Conservation (phyloP, 495 filamentous ascomycete genomes). For the Polyplosphaeria fusca region DNA sequence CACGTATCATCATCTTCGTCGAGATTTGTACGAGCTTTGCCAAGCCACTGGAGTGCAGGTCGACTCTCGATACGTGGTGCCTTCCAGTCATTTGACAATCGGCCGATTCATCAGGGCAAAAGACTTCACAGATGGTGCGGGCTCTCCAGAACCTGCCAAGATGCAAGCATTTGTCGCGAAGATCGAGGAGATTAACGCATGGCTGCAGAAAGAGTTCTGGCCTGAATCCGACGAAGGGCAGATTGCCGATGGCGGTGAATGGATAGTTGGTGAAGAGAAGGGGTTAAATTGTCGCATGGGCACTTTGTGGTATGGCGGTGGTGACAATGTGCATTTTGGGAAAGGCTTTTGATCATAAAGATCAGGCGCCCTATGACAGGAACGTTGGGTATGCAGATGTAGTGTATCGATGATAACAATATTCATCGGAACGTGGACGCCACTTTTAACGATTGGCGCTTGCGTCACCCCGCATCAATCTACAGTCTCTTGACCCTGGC, state of each 20-base stretch:
- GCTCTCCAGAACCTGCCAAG: constrained; percentile 43
- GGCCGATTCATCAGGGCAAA: constrained; percentile 67
- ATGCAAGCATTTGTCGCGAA: constrained; percentile 58
- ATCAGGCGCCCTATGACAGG: too few species aligned
- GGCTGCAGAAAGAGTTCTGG: constrained; percentile 67
- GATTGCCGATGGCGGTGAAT: constrained; percentile 52
- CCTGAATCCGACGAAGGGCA: constrained; percentile 43
- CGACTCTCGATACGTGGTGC: constrained; percentile 75
- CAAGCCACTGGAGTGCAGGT: constrained; percentile 58
- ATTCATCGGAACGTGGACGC: too few species aligned
- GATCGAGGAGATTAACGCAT: constrained; percentile 73
- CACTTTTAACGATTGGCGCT: too few species aligned
- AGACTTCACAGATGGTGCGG: constrained; percentile 40
- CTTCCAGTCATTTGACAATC: constrained; percentile 84
- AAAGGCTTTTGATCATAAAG: constrained; percentile 54
- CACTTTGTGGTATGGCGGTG: constrained; percentile 79
- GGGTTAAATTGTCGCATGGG: constrained; percentile 70
- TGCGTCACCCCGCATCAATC: too few species aligned
- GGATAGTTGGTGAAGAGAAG: constrained; percentile 74
- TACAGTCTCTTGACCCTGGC: too few species aligned
- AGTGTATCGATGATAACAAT: too few species aligned
- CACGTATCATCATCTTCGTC: constrained; percentile 86
- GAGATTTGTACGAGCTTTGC: constrained; percentile 66
- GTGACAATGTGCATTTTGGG: constrained; percentile 59
- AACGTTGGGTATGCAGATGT: too few species aligned